Percentiles rank a stretch among this genome's conserved stretches.
Evolutionary conservation across 495 filamentous ascomycete species (phyloP).

Genomic region (Aspergillus incahuasiensis): DNA sequence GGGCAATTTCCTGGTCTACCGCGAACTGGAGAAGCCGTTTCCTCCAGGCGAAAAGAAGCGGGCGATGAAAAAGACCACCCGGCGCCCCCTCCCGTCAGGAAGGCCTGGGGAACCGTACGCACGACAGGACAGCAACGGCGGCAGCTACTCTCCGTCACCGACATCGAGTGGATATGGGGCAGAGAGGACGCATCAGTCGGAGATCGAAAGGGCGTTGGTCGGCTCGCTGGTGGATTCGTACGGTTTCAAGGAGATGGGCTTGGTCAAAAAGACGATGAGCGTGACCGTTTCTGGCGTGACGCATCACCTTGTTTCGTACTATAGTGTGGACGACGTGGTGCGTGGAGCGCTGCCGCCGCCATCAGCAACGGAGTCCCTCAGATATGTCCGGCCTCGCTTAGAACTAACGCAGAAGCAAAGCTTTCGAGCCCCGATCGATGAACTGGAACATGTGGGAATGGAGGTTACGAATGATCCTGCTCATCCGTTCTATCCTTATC

Average conservation of each 20-base stretch:
- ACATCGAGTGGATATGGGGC: conserved; percentile 30
- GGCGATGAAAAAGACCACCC: conserved; percentile 66
- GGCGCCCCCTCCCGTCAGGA: conserved; percentile 33
- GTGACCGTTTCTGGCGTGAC: conserved; percentile 62
- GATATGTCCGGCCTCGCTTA: conserved; percentile 50
- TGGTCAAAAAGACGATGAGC: conserved; percentile 91
- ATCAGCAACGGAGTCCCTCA: conserved; percentile 50
- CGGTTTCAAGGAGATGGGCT: conserved; percentile 74
- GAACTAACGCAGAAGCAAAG: conserved; percentile 63
- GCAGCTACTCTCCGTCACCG: conserved; percentile 41
- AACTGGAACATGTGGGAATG: conserved; percentile 44
- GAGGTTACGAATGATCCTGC: conserved; percentile 37
- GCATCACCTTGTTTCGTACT: conserved; percentile 87
- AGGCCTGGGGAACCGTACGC: conserved; percentile 51
- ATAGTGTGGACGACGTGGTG: conserved; percentile 71
- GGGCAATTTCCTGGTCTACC: conserved; percentile 85
- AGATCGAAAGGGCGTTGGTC: conserved; percentile 63
- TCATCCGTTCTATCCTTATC: conserved; percentile 39
- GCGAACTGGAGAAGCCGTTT: conserved; percentile 76
- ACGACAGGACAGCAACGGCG: conserved; percentile 43
- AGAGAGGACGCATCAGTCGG: conserved; percentile 42
- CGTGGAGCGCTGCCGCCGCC: conserved; percentile 57
- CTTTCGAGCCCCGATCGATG: conserved; percentile 66
- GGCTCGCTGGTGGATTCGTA: conserved; percentile 85
- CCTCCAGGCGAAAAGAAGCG: conserved; percentile 86